Evolutionary conservation across 108 stramenopile genomes (phyloP).

Genomic region (Mediolabrus comicus): DNA sequence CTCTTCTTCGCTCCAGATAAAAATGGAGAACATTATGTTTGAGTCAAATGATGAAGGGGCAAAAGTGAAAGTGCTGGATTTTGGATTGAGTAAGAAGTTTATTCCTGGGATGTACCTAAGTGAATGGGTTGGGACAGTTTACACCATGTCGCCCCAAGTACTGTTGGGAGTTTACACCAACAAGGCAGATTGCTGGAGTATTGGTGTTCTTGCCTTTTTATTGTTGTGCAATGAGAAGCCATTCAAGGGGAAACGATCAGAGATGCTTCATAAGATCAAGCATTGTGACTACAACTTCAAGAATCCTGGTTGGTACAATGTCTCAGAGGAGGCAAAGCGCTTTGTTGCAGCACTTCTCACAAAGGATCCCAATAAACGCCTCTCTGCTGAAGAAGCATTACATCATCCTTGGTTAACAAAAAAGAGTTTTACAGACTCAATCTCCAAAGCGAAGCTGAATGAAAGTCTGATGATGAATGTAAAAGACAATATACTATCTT

Average conservation of each 20-base stretch:
- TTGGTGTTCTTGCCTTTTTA: slow-evolving; percentile 58
- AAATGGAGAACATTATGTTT: slow-evolving; percentile 85
- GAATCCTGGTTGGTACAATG: slow-evolving; percentile 50
- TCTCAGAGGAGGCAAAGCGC: slow-evolving; percentile 62
- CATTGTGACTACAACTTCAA: slow-evolving; percentile 55
- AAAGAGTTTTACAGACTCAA: slow-evolving; percentile 26
- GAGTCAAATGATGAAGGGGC: slow-evolving; percentile 44
- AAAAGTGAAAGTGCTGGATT: slow-evolving; percentile 88
- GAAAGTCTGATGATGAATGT: slow-evolving; percentile 35
- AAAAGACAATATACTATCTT: slow-evolving; percentile 44
- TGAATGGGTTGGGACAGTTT: slow-evolving; percentile 79
- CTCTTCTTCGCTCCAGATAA: no score
- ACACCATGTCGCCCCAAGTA: slow-evolving; percentile 83
- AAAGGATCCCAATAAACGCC: slow-evolving; percentile 56
- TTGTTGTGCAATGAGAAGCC: slow-evolving; percentile 61
- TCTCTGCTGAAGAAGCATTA: slow-evolving; percentile 59
- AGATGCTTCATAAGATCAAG: slow-evolving; percentile 49
- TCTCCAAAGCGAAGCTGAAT: slow-evolving; percentile 1
- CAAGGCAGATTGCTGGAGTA: slow-evolving; percentile 58
- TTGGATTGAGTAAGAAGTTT: slow-evolving; percentile 84
- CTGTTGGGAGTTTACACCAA: slow-evolving; percentile 68
- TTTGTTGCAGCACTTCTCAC: slow-evolving; percentile 62
- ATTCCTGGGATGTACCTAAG: slow-evolving; percentile 40
- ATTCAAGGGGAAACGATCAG: slow-evolving; percentile 42
- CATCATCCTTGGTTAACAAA: slow-evolving; percentile 63